Evolutionary conservation across 306 rosid species (phyloP), one percentile per base, ranked within the genome.

Genomic region (Echinosophora koreensis): DNA sequence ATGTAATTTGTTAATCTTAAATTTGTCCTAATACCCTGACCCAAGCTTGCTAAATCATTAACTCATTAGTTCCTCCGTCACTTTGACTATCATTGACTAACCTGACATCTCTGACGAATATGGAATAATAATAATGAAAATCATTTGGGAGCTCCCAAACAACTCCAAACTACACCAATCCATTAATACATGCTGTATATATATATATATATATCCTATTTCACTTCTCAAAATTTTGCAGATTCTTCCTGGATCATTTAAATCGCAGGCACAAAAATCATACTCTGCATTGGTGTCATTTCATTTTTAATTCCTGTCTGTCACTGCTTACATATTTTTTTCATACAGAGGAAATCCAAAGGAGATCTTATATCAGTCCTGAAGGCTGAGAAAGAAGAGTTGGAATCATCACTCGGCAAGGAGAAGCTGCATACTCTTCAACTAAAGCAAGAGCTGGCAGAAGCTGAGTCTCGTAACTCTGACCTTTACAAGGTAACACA

Each of bases 401-500:
- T 92, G 76, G 96, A 90, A 78, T 91, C 90, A 69, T 86, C 86
- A 41, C 90, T 94, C 60, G 66, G 79, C 76, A 89, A 87, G 81
- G 98, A 92, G 85, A 92, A 78, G 82, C 67, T 80, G 66, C 90
- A 82, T 51, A 62, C 88, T 83, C 82, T 90, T 69, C 93, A 92
- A 78, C 84, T 94, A 63, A 94, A 86, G 84, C 94, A 94, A 91
- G 97, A 92, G 63, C 68, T 94, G 79, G 75, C 74, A 9, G 97
- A 90, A 49, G 90, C 92, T 1, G 94, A 92, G 86, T 74, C 86
- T 74, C 90, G 94, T 52, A 90, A 86, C 67, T 47, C 93, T 27
- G 97, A 94, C 58, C 94, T 94, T 18, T 94, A 92, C 89, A 92
- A 92, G 97, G 97, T 93, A 86, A 57, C 65, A 55, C 65, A 17